A percentile compares a stretch with the other conserved stretches of the same genome.
Conservation (phyloP, 2,329 filamentous ascomycete genomes). For the Nannizziopsis barbatae region DNA sequence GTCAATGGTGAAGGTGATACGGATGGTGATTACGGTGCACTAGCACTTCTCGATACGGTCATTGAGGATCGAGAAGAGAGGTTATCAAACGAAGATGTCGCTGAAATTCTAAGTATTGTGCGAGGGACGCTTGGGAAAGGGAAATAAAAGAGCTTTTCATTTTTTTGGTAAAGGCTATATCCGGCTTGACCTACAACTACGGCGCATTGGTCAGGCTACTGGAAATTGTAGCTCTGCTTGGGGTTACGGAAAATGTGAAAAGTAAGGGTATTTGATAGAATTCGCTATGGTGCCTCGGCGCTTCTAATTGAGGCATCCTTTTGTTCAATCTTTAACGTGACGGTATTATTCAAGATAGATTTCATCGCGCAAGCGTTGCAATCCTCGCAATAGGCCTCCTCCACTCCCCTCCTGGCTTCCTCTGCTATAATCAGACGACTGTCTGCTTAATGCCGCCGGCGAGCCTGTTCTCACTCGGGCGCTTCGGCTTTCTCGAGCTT, state of each 20-base stretch:
- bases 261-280: no score
- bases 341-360: slow-evolving; percentile 39
- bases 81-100: slow-evolving; percentile 29
- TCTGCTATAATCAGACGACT: slow-evolving; percentile 18
- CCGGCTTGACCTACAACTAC: no score
- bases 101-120: slow-evolving; percentile 28
- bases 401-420: slow-evolving; percentile 29
- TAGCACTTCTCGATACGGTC: slow-evolving; percentile 22
- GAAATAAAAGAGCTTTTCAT: slow-evolving; percentile 3
- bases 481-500: slow-evolving; percentile 30
- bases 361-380: slow-evolving; percentile 44
- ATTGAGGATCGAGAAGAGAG: slow-evolving; percentile 36
- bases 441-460: slow-evolving; percentile 19
- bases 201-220: no score
- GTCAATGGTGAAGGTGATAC: slow-evolving; percentile 12
- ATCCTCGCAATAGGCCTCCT: slow-evolving; percentile 43
- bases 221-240: no score
- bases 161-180: no score
- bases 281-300: no score
- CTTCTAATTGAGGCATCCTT: no score
- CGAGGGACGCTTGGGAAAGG: slow-evolving; percentile 24
- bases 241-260: no score
- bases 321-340: not conserved
- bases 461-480: slow-evolving; percentile 14
- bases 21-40: slow-evolving; percentile 27